Base-by-base conservation (phyloP, 208 protist genomes). In the Crithidia expoeki region DNA sequence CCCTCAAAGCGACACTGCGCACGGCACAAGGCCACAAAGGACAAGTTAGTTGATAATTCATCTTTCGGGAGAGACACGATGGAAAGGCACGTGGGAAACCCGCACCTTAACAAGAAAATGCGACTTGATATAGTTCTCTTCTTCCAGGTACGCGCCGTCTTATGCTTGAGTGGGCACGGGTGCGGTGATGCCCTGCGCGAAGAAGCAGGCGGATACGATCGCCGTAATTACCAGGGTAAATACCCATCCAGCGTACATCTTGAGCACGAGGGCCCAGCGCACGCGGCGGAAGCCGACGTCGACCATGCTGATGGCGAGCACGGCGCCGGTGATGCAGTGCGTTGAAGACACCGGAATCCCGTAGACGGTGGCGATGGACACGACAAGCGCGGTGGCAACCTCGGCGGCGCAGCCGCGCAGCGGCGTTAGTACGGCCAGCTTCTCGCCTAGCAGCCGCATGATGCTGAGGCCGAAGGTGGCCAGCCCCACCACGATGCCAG, bases 291-390 rank as follows among this genome's bases (percentile, higher is more conserved):
- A 70, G 38, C 85, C 89, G 33, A 91, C 80, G 44, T 93, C 89
- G 23, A 93, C 65, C 53, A 98, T 84, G 34, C 85, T 88, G 49
- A 92, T 85, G 12, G 87, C 90, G 9, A 95, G 70, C 28, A 98
- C 81, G 17, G 89, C 88, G 19, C 94, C 94, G 14, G 92, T 91
- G 59, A 93, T 95, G 69, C 88, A 93, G 77, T 98, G 93, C 11
- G 95, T 98, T 12, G 92, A 96, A 1, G 85, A 94, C 30, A 98
- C 86, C 33, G 93, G 92, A 44, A 96, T 80, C 46, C 84, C 85
- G 56, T 86, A 88, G 60, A 61, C 78, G 23, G 89, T 94, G 32
- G 89, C 86, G 56, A 95, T 79, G 30, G 93, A 89, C 6, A 97
- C 81, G 23, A 92, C 84, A 0, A 93, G 56, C 17, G 90, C 90